Percentiles rank a stretch among this genome's conserved stretches.
Conservation (phyloP, 2,329 filamentous ascomycete genomes). For the Trichothecium sympodiale region DNA sequence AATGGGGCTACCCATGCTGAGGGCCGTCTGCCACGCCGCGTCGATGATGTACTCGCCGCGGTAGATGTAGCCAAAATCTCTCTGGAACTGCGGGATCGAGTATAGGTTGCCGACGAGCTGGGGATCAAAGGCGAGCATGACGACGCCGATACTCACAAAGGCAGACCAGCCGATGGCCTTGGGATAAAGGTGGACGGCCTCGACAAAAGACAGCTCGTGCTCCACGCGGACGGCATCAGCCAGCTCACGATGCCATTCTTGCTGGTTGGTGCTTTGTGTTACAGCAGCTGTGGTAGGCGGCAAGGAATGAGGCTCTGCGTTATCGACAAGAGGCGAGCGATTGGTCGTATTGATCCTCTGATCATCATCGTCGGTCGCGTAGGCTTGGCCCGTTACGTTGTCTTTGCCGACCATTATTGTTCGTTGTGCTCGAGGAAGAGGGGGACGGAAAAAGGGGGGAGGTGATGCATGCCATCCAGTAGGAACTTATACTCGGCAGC, state of each 20-base stretch:
- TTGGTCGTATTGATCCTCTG: too few relatives aligned
- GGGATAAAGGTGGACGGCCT: constrained; percentile 31
- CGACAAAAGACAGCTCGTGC: constrained; percentile 25
- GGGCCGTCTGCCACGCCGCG: constrained; percentile 36
- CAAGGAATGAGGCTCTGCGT: too few relatives aligned
- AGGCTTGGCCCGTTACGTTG: too few relatives aligned
- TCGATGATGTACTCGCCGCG: constrained; percentile 32
- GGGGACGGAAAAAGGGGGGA: too few relatives aligned
- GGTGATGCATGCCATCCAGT: too few relatives aligned
- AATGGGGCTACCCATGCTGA: constrained; percentile 31
- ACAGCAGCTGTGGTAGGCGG: too few relatives aligned
- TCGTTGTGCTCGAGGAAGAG: too few relatives aligned
- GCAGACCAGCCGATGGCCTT: constrained; percentile 41
- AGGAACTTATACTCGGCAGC: too few relatives aligned
- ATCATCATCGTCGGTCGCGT: too few relatives aligned
- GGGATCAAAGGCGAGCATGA: constrained; percentile 54
- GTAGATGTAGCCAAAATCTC: constrained; percentile 42
- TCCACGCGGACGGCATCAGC: constrained; percentile 27
- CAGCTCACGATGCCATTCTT: constrained; percentile 17
- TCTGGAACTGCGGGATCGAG: constrained; percentile 44
- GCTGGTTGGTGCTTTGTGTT: too few relatives aligned
- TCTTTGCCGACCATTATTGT: too few relatives aligned
- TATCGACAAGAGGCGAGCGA: too few relatives aligned
- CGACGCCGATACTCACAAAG: constrained; percentile 48
- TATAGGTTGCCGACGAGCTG: constrained; percentile 54